Evolutionary conservation across 768 basidiomycete genomes (phyloP), one percentile per base, ranked within the genome.

Genomic region (Coprinopsis sp.): DNA sequence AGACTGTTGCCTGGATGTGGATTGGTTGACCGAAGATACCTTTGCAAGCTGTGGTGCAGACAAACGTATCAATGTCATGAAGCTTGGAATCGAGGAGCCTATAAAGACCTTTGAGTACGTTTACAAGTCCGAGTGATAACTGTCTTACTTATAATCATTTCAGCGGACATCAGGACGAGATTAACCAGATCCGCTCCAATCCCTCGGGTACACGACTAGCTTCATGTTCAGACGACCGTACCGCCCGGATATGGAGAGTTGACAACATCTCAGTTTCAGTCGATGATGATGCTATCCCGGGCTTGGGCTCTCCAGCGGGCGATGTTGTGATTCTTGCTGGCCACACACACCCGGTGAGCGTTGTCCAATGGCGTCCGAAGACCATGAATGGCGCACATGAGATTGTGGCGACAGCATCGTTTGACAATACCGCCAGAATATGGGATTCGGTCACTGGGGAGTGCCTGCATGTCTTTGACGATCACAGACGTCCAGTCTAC

Each of bases 391-490:
- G 70, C 21, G 68, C 69, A 7, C 76, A 81, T 55, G 81, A 86
- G 43, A 59, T 87, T 5, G 58, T 91, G 11, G 87, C 83, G 21
- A 88, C 89, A 6, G 78, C 83, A 8, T 89, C 89, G 4, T 91
- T 91, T 57, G 92, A 95, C 58, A 69, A 71, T 12, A 87, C 89
- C 1, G 78, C 86, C 4, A 79, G 88, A 33, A 53, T 95, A 24
- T 95, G 91, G 91, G 85, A 93, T 62, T 78, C 82, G 3, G 73
- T 76, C 36, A 84, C 84, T 0, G 90, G 90, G 23, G 74, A 79
- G 34, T 93, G 91, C 59, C 61, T 90, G 27, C 73, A 80, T 50
- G 70, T 81, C 16, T 84, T 95, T 57, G 62, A 64, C 5, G 86
- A 90, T 51, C 87, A 91, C 64, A 78, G 68, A 51, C 76, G 77